These are phyloP conservation scores for Saccharomycopsis lassenensis DNA, from an alignment of 805 yeast species.

Conservation along the genomic window DNA sequence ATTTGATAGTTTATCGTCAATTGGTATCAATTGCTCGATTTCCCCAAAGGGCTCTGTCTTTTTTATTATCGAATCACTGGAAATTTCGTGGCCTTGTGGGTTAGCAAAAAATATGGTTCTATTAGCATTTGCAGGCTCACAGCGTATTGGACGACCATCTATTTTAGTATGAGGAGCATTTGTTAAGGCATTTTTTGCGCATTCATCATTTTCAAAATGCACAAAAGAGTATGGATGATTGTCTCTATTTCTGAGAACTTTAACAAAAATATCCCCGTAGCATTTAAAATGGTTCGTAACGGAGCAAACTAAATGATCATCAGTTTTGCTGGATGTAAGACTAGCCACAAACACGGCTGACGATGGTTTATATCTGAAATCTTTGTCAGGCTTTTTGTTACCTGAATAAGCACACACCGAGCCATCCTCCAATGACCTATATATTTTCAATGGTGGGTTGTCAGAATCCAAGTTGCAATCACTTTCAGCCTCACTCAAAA, in stretches of 20 bases:
- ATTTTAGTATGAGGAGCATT: conserved; percentile 59
- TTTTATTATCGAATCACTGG: conserved; percentile 27
- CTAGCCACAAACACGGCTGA: conserved; percentile 89
- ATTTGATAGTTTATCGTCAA: conserved; percentile 23
- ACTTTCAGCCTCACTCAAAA: no score
- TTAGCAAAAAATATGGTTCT: conserved; percentile 61
- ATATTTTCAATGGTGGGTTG: no score
- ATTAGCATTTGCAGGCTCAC: conserved; percentile 88
- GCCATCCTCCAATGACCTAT: no score
- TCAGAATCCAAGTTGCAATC: no score
- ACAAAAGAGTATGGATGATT: conserved; percentile 91
- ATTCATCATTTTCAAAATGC: conserved; percentile 63
- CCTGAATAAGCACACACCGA: neutral
- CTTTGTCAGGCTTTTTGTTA: neutral
- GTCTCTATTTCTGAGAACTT: conserved; percentile 71
- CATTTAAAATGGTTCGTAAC: conserved; percentile 57
- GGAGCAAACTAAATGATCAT: conserved; percentile 60
- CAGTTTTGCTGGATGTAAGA: conserved; percentile 51
- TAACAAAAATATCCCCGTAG: conserved; percentile 68
- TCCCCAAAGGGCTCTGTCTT: conserved; percentile 54
- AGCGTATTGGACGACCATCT: conserved; percentile 68
- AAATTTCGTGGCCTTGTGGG: conserved; percentile 22
- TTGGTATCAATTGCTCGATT: conserved; percentile 52
- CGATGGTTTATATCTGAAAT: conserved; percentile 55
- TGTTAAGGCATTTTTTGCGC: conserved; percentile 55